Conservation (phyloP, 2,329 filamentous ascomycete genomes). For the Colletotrichum sp. region DNA sequence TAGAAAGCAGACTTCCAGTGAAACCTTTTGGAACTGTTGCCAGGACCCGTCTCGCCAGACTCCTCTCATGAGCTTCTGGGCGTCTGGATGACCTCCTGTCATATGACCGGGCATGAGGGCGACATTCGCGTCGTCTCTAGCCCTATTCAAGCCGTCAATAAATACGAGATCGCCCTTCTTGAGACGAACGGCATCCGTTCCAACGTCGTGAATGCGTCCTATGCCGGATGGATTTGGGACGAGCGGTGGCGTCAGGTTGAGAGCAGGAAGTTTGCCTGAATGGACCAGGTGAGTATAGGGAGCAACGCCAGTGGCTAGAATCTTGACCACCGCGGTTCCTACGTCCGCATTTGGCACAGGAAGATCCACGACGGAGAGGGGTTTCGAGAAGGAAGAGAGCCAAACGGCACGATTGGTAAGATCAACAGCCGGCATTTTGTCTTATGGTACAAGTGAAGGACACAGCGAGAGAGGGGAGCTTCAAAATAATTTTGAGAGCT, state of each 20-base stretch:
- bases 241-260: constrained; percentile 31
- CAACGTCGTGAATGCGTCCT: constrained; percentile 38
- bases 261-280: background rate
- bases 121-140: constrained; percentile 32
- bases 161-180: constrained; percentile 37
- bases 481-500: background rate
- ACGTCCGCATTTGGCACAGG: constrained; percentile 22
- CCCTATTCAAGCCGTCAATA: constrained; percentile 31
- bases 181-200: constrained; percentile 34
- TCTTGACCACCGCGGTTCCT: constrained; percentile 24
- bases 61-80: constrained; percentile 27
- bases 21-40: constrained; percentile 31
- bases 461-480: background rate
- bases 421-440: background rate
- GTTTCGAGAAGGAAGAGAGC: constrained; percentile 3
- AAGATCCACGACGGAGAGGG: background rate
- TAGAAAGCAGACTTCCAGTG: constrained; percentile 35
- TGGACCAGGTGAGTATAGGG: constrained; percentile 24
- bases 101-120: constrained; percentile 33
- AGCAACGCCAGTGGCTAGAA: constrained; percentile 28
- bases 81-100: constrained; percentile 25
- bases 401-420: constrained; percentile 2
- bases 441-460: background rate
- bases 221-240: constrained; percentile 38
- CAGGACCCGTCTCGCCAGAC: constrained; percentile 36